Conservation (phyloP, 208 protist species). For the Leptomonas pyrrhocoris region DNA sequence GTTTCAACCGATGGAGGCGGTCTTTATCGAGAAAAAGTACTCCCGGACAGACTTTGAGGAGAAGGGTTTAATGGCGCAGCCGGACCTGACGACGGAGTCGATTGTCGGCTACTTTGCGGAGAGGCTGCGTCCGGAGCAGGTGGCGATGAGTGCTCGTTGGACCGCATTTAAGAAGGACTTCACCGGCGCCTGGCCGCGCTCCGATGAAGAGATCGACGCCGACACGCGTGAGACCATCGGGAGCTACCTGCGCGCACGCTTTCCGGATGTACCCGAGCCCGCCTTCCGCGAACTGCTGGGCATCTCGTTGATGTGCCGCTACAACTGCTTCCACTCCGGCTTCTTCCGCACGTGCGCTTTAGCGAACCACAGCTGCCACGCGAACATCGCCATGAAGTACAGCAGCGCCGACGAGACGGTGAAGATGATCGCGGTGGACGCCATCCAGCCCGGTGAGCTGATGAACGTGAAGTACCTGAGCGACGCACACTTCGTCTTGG, state of each 20-base stretch:
- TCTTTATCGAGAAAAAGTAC: slow-evolving; percentile 82
- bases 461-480: slow-evolving; percentile 90
- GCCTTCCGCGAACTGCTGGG: slow-evolving; percentile 71
- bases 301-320: slow-evolving; percentile 79
- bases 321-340: slow-evolving; percentile 88
- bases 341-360: slow-evolving; percentile 88
- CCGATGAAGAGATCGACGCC: slow-evolving; percentile 51
- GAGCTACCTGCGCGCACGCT: slow-evolving; percentile 32
- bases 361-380: slow-evolving; percentile 86
- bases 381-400: slow-evolving; percentile 92
- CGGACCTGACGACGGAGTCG: slow-evolving; percentile 52
- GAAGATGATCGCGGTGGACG: slow-evolving; percentile 75
- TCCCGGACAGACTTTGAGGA: slow-evolving; percentile 53
- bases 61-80: slow-evolving; percentile 34
- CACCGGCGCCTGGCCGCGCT: slow-evolving; percentile 77
- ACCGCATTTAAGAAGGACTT: slow-evolving; percentile 65
- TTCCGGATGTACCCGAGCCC: slow-evolving; percentile 45
- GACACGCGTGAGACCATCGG: slow-evolving; percentile 53
- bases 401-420: slow-evolving; percentile 55
- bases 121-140: slow-evolving; percentile 57
- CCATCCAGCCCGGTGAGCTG: slow-evolving; percentile 67
- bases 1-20: slow-evolving; percentile 67
- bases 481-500: slow-evolving; percentile 81
- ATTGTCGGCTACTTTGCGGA: slow-evolving; percentile 74
- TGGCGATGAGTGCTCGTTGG: slow-evolving; percentile 42